Evolutionary conservation across 2,329 filamentous ascomycete genomes (phyloP), one percentile per base, ranked within the genome.

Genomic region (Xylariaceae sp.): DNA sequence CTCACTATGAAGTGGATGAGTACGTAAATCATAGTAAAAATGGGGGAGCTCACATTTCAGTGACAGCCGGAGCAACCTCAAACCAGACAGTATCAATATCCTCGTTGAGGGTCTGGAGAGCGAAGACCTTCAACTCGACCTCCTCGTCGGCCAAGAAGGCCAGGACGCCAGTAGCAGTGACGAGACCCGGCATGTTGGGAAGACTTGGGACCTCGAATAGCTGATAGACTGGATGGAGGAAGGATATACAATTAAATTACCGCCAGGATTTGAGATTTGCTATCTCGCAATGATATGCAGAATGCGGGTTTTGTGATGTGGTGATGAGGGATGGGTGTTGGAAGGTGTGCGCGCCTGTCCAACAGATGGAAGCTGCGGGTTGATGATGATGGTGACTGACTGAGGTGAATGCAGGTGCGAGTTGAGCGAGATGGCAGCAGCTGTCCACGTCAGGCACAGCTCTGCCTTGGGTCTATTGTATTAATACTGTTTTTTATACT

Each of bases 81-180:
- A 91, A 94, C 93, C 93, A 98, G 58, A 98, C 82, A 54, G 92
- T 86, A 68, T 97, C 91, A 61, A 98, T 95, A 64, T 97, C 88
- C 60, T 93, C 87, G 71, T 98, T 95, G 63, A 98, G 81, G 57
- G 88, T 91, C 73, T 95, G 88, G 57, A 98, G 78, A 55, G 93
- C 93, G 67, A 96, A 98, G 59, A 92, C 83, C 76, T 90, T 91
- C 69, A 98, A 83, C 70, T 95, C 89, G 46, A 87, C 81, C 71
- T 97, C 93, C 60, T 94, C 90, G 66, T 98, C 93, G 57, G 89
- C 86, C 53, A 98, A 81, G 69, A 96, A 96, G 73, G 90, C 92
- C 65, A 98, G 82, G 48, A 98, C 83, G 68, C 93, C 93, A 57
- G 88, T 92, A 57, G 93, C 93, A 59, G 92, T 96, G 63, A 91